Base-by-base conservation (phyloP, 2,329 filamentous ascomycete species). In the Penicillium vulpinum region DNA sequence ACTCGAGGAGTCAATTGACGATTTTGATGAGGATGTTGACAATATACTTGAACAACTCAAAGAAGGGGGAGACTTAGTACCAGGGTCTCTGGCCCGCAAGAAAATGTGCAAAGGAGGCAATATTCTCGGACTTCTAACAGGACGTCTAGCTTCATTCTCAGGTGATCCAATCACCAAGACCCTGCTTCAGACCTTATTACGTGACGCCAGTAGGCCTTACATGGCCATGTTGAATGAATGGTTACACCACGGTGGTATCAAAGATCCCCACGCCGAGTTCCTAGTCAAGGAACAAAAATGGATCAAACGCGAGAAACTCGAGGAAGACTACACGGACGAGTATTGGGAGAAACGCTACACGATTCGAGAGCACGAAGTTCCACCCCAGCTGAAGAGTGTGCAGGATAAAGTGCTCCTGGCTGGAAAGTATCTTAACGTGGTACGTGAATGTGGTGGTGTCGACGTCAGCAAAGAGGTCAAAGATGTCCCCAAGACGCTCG, bases 271-370 rank as follows among this genome's bases (percentile, higher is more conserved):
- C 72, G 85, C 88, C 1, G 94, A 99, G 73, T 99, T 99, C 65
- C 78, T 99, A 51, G 88, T 99, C 70, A 95, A 95, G 70, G 94
- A 97, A 73, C 91, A 96, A 67, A 95, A 93, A 75, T 96, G 92
- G 69, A 97, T 99, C 66, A 88, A 89, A 57, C 85, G 94, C 39
- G 94, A 97, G 72, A 85, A 90, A 57, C 79, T 99, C 3, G 92
- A 97, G 70, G 88, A 96, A 70, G 94, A 99, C 73, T 99, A 97
- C 69, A 99, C 93, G 0, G 94, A 99, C 73, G 94, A 99, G 70
- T 99, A 99, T 74, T 99, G 94, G 94, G 94, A 99, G 73, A 91
- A 96, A 70, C 85, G 94, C 61, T 99, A 99, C 71, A 97, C 94
- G 5, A 89, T 99, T 61, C 88, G 94, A 57, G 91, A 96, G 59